phyloP scores from a whole-genome alignment of 2,329 filamentous ascomycete species.

The Tricladium varicosporioides region DNA sequence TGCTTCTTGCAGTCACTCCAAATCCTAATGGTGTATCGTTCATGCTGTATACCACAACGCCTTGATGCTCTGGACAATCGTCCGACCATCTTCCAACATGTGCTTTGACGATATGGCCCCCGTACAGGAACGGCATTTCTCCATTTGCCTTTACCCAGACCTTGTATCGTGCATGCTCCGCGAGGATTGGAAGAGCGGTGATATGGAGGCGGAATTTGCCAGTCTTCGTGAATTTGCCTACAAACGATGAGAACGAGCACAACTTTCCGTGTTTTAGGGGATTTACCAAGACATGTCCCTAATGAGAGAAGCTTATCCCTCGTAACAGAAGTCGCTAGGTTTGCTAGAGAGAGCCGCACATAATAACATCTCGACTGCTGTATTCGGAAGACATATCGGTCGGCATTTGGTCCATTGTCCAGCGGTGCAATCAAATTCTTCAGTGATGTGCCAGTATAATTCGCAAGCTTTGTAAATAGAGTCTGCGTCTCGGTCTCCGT shows the following conservation, averaged over 20 bases:
- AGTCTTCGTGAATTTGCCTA: slow-evolving; percentile 93
- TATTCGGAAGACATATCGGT: slow-evolving; percentile 83
- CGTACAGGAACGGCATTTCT: slow-evolving; percentile 96
- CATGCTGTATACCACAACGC: slow-evolving; percentile 87
- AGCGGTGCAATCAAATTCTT: slow-evolving; percentile 79
- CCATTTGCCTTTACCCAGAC: slow-evolving; percentile 96
- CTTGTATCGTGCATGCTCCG: slow-evolving; percentile 91
- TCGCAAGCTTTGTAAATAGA: slow-evolving; percentile 88
- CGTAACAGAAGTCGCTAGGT: slow-evolving; percentile 82
- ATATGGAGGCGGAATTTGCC: slow-evolving; percentile 95
- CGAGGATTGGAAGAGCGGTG: slow-evolving; percentile 80
- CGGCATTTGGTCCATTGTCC: slow-evolving; percentile 63
- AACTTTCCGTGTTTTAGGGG: not conserved
- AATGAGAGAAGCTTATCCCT: slow-evolving; percentile 80
- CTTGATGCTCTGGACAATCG: slow-evolving; percentile 90
- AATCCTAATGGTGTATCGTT: slow-evolving; percentile 93
- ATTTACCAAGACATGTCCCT: slow-evolving; percentile 75
- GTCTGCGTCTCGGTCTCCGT: slow-evolving; percentile 78
- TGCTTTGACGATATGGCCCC: slow-evolving; percentile 81
- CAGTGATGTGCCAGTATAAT: slow-evolving; percentile 85
- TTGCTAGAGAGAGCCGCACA: slow-evolving; percentile 83
- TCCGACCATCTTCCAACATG: slow-evolving; percentile 79
- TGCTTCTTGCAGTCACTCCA: slow-evolving; percentile 85
- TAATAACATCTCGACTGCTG: slow-evolving; percentile 88
- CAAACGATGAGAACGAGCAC: slow-evolving; percentile 15